These are phyloP conservation scores for Daldinia grandis DNA, from an alignment of 495 filamentous ascomycete genomes.

Conservation along the genomic window DNA sequence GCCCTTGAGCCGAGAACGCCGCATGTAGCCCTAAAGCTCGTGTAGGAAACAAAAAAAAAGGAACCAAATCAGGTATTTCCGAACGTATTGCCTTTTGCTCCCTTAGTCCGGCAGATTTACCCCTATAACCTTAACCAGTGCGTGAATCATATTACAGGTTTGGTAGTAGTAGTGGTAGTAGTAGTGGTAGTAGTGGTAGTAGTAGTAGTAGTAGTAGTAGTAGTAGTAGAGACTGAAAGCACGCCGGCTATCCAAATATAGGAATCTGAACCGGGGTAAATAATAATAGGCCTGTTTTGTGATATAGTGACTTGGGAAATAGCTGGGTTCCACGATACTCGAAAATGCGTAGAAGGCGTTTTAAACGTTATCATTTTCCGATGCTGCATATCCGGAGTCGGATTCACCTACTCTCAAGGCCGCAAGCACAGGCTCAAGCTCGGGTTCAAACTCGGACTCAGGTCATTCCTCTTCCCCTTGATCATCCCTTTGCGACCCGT, in stretches of 20 bases:
- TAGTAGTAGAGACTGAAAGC: neutral
- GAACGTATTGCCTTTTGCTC: neutral
- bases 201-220: too few relatives aligned
- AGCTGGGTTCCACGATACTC: neutral
- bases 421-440: neutral
- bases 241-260: neutral
- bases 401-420: neutral
- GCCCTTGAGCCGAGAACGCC: slow-evolving; percentile 34
- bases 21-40: slow-evolving; percentile 8
- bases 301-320: neutral
- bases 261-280: neutral
- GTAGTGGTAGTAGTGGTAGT: too few relatives aligned
- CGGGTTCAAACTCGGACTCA: neutral
- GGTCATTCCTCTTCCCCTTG: neutral
- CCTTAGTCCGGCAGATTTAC: neutral
- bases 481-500: neutral
- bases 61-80: slow-evolving; percentile 1
- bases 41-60: slow-evolving; percentile 11
- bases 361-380: slow-evolving; percentile 1
- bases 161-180: neutral
- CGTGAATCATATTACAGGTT: neutral
- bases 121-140: neutral
- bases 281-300: neutral
- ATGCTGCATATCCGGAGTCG: neutral
- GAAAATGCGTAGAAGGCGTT: neutral